Evolutionary conservation across 352 stramenopile species (phyloP), one percentile per base, ranked within the genome.

Genomic region (Pythium brassicae): DNA sequence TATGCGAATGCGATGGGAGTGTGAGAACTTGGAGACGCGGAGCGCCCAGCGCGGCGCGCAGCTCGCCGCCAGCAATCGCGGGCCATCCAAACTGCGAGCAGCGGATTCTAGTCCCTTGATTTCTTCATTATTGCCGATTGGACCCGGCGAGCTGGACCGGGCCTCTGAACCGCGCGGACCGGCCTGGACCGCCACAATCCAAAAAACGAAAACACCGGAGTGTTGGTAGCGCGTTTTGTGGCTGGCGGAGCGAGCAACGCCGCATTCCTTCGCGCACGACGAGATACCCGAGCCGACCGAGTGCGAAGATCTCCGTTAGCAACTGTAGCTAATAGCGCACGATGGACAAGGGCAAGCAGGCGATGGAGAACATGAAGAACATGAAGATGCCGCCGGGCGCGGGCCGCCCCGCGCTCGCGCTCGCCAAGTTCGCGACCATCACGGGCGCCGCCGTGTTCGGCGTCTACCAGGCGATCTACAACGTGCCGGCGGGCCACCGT

Each of bases 341-440:
- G 19, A 91, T 94, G 76, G 84, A 94, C 43, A 89, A 93, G 78
- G 82, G 79, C 51, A 92, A 90, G 71, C 71, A 82, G 45, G 78
- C 82, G 46, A 89, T 91, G 75, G 83, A 94, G 68, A 94, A 93
- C 62, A 91, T 94, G 75, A 92, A 92, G 68, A 92, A 92, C 63
- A 87, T 92, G 48, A 90, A 90, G 68, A 87, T 92, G 72, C 83
- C 83, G 57, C 77, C 80, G 39, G 76, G 77, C 47, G 71, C 72
- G 43, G 81, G 78, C 26, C 67, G 79, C 26, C 85, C 85, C 5
- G 67, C 69, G 20, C 57, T 69, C 4, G 76, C 80, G 52, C 68
- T 94, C 47, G 54, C 63, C 50, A 89, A 92, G 71, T 69, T 90
- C 25, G 72, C 76, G 15, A 69, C 77, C 0, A 65, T 89, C 56